Evolutionary conservation across 2,329 filamentous ascomycete genomes (phyloP).

Genomic region (Xylariales sp.): DNA sequence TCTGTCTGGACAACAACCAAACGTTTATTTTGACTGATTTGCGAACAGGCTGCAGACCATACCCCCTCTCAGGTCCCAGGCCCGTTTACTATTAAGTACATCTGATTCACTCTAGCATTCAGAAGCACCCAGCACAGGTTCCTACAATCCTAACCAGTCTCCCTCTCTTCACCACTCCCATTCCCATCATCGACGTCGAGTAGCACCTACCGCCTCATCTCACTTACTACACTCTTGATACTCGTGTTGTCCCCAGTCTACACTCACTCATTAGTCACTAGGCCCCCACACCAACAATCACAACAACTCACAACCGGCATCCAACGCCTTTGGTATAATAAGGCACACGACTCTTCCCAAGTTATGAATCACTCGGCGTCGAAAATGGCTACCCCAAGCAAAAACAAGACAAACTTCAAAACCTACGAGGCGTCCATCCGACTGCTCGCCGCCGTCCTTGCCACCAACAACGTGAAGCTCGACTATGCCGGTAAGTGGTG

Average conservation of each 20-base stretch:
- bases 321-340: not conserved
- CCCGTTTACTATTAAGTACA: not conserved
- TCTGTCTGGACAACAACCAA: not conserved
- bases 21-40: not conserved
- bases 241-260: not conserved
- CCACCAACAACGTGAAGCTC: conserved; percentile 64
- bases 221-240: not conserved
- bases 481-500: conserved; percentile 69
- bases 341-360: not conserved
- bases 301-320: not conserved
- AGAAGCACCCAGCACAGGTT: not conserved
- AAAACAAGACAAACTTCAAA: conserved; percentile 64
- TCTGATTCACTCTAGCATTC: not conserved
- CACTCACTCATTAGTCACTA: conserved; percentile 9
- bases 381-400: conserved; percentile 55
- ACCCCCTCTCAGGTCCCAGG: not conserved
- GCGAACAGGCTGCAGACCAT: not conserved
- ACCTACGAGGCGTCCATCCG: conserved; percentile 70
- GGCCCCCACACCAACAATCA: not conserved
- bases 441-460: conserved; percentile 70
- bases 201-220: not conserved
- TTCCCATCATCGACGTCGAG: not conserved
- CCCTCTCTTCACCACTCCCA: not conserved
- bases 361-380: conserved; percentile 2
- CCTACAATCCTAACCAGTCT: not conserved